Conservation (phyloP, 1,139 yeast genomes). For the Yamadazyma epiphylla region DNA sequence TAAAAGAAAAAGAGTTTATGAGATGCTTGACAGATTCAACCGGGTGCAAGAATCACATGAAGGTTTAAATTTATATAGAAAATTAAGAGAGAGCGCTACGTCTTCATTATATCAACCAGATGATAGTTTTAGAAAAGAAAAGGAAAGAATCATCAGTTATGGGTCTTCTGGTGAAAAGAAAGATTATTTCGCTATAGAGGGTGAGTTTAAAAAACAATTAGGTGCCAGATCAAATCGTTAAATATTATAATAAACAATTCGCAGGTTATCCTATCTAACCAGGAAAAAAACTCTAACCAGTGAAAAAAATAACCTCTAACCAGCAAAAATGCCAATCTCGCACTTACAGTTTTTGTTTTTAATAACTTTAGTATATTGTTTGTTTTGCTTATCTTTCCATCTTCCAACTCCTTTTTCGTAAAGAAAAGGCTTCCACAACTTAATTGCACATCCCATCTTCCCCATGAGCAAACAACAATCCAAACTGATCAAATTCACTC, state of each 20-base stretch:
- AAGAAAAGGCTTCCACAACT: background rate
- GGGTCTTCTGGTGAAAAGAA: slow-evolving; percentile 6
- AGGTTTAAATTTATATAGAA: slow-evolving; percentile 9
- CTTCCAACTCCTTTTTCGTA: background rate
- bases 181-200: too few relatives aligned
- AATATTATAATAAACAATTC: too few relatives aligned
- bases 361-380: too few relatives aligned
- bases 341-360: too few relatives aligned
- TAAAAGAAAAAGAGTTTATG: slow-evolving; percentile 43
- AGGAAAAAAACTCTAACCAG: too few relatives aligned
- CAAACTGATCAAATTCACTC: slow-evolving; percentile 8
- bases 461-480: slow-evolving; percentile 1
- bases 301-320: too few relatives aligned
- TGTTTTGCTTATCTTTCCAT: too few relatives aligned
- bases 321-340: too few relatives aligned
- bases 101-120: slow-evolving; percentile 12
- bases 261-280: too few relatives aligned
- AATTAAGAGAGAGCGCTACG: slow-evolving; percentile 13
- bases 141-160: slow-evolving; percentile 13
- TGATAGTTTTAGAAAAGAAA: slow-evolving; percentile 6
- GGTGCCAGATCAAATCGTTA: too few relatives aligned
- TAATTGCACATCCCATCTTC: too few relatives aligned
- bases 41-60: slow-evolving; percentile 59
- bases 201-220: too few relatives aligned
- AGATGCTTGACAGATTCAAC: slow-evolving; percentile 59